Base-by-base conservation (phyloP, 805 yeast genomes). In the Metschnikowia koreensis region DNA sequence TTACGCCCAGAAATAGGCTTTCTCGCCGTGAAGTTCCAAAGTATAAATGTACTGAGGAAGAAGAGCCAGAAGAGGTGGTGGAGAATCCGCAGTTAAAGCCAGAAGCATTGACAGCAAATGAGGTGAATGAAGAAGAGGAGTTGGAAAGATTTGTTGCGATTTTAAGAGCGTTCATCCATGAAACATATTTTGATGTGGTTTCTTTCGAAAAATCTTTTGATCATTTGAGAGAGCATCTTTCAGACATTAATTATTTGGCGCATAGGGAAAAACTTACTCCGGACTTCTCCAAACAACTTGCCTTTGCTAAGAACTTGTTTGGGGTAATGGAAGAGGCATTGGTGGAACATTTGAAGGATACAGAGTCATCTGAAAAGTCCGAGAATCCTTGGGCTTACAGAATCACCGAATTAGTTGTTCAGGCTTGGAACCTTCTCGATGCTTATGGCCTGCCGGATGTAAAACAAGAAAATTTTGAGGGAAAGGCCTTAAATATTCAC, bases 321-420 rank as follows among this genome's bases (percentile, higher is more conserved):
- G 34, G 31, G 31, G 51, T 44, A 7, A 48, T 48, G 51, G 51
- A 48, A 16, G 46, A 43, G 12, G 50, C 46, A n/a, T 37, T 41
- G 34, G 38, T 44, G 10, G 46, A 42, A 3, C 12, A 43, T 16
- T n/a, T 33, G 29, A 43, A 44, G 22, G 28, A 31, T 2, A n/a
- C 12, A 9, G n/a, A 26, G 6, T 13, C 29, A 6, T n/a, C 13
- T 7, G 16, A 11, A 13, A 26, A 16, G 28, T 27, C 38, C 29
- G 45, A 27, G 11, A 26, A 34, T 17, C 52, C 45, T 3, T 13
- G 39, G 31, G 44, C 45, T 8, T 49, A 39, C 38, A 16, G 40
- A 29, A 40, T 44, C 33, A 39, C n/a, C 15, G 52, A 44, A 29
- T 42, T 49, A 17, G 26, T 38, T 8, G 38, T 49, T 16, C 44